A percentile compares a stretch with the other conserved stretches of the same genome.
phyloP scores from a whole-genome alignment of 495 filamentous ascomycete genomes.

The Hypomontagnella submonticulosa region DNA sequence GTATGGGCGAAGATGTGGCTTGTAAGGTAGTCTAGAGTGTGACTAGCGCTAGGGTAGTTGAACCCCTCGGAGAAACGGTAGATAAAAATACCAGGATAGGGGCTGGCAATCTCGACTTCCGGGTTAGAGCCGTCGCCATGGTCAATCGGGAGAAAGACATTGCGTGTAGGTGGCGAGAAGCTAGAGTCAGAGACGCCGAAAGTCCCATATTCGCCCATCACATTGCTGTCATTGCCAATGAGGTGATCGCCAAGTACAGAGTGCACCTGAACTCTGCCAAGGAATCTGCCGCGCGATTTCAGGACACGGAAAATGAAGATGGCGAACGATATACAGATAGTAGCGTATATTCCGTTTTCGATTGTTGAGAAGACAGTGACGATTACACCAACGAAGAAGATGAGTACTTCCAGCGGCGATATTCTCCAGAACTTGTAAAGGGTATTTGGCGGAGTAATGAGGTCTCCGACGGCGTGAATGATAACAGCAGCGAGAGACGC shows the following conservation, averaged over 20 bases:
- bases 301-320: conserved; percentile 88
- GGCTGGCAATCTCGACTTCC: conserved; percentile 77
- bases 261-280: conserved; percentile 88
- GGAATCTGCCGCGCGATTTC: conserved; percentile 85
- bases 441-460: conserved; percentile 93
- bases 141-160: conserved; percentile 90
- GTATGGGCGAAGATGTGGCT: conserved; percentile 78
- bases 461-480: conserved; percentile 94
- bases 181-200: conserved; percentile 53
- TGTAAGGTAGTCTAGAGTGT: conserved; percentile 87
- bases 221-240: conserved; percentile 64
- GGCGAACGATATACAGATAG: conserved; percentile 76
- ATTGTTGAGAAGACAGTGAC: conserved; percentile 90
- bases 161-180: conserved; percentile 59
- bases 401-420: conserved; percentile 86
- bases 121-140: conserved; percentile 93
- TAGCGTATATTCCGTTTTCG: conserved; percentile 92
- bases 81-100: conserved; percentile 96
- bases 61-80: conserved; percentile 97
- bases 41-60: conserved; percentile 94
- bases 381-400: conserved; percentile 94
- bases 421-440: conserved; percentile 97
- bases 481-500: conserved; percentile 91
- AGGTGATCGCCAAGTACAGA: conserved; percentile 88
- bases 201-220: conserved; percentile 60